Evolutionary conservation across 2,329 filamentous ascomycete species (phyloP).

Genomic region (Ustilaginoidea virens): DNA sequence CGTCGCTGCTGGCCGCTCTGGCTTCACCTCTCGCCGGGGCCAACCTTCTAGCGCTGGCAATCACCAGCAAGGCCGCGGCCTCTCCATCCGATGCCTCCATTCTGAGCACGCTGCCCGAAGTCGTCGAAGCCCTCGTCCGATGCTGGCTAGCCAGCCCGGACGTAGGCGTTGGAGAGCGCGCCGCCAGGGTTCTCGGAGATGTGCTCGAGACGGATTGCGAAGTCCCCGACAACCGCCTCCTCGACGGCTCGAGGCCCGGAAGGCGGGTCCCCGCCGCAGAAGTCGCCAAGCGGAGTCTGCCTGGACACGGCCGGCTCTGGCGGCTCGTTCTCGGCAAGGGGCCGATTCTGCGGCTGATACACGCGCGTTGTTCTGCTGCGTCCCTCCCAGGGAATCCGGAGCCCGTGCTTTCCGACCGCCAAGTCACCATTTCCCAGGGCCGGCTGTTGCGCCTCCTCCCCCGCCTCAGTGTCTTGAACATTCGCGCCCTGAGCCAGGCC

Average conservation of each 20-base stretch:
- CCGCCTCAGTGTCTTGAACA: constrained; percentile 30
- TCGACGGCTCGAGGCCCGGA: constrained; percentile 11
- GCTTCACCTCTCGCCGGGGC: constrained; percentile 37
- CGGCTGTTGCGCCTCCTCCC: constrained; percentile 36
- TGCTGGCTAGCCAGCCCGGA: constrained; percentile 38
- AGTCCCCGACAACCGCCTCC: constrained; percentile 9
- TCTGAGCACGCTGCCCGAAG: constrained; percentile 30
- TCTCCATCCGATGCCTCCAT: constrained; percentile 32
- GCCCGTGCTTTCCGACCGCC: constrained; percentile 15
- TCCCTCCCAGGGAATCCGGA: constrained; percentile 6
- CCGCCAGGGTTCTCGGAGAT: constrained; percentile 32
- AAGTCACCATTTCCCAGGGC: constrained; percentile 35
- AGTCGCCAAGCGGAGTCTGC: constrained; percentile 21
- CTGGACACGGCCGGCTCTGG: constrained; percentile 40
- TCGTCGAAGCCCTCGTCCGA: constrained; percentile 32
- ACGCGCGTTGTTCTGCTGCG: constrained; percentile 18
- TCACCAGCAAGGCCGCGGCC: constrained; percentile 38
- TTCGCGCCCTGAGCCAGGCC: constrained; percentile 22
- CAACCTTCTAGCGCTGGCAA: constrained; percentile 39
- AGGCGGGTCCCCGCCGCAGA: no score
- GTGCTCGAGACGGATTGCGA: constrained; percentile 41
- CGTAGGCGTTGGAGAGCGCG: constrained; percentile 40
- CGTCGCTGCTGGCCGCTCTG: constrained; percentile 35
- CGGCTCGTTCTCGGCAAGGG: constrained; percentile 31
- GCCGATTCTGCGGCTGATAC: constrained; percentile 28